Conservation (phyloP, 352 stramenopile genomes). For the Pythium phragmiticola region DNA sequence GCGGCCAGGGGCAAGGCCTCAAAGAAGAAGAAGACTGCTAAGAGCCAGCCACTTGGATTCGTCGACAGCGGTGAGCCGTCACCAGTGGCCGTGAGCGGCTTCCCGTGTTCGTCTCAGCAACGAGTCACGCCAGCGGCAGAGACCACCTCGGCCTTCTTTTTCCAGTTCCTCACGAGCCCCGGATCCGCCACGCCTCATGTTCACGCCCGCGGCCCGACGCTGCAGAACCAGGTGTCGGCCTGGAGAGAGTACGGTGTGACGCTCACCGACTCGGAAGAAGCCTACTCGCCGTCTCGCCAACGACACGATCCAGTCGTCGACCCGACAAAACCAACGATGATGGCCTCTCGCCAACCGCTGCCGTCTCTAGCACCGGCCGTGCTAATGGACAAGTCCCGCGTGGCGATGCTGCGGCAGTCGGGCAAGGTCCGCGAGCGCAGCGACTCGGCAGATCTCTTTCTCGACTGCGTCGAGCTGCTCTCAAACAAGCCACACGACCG, state of each 20-base stretch:
- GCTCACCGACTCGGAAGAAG: conserved; percentile 30
- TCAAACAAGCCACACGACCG: conserved; percentile 34
- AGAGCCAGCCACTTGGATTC: not conserved
- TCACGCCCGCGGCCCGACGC: conserved; percentile 15
- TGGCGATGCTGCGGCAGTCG: conserved; percentile 41
- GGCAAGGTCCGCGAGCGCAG: conserved; percentile 46
- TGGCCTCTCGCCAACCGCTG: not conserved
- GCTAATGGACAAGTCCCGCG: conserved; percentile 42
- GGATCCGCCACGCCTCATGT: not conserved
- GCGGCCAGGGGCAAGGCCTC: conserved; percentile 1
- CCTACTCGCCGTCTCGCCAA: conserved; percentile 1
- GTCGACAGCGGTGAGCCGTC: conserved; percentile 23
- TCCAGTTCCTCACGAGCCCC: conserved; percentile 27
- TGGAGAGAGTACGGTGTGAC: conserved; percentile 45
- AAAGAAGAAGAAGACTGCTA: not conserved
- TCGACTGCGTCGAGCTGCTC: conserved; percentile 75
- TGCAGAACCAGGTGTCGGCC: conserved; percentile 62
- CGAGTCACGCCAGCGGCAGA: not conserved
- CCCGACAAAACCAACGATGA: not conserved
- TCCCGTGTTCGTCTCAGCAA: not conserved
- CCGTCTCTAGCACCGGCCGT: not conserved
- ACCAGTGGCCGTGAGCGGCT: conserved; percentile 39
- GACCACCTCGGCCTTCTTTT: conserved; percentile 24
- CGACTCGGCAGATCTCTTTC: conserved; percentile 80
- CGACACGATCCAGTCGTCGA: not conserved